Conservation (phyloP, 2,329 filamentous ascomycete species). For the Tolypocladium cylindrosporum region DNA sequence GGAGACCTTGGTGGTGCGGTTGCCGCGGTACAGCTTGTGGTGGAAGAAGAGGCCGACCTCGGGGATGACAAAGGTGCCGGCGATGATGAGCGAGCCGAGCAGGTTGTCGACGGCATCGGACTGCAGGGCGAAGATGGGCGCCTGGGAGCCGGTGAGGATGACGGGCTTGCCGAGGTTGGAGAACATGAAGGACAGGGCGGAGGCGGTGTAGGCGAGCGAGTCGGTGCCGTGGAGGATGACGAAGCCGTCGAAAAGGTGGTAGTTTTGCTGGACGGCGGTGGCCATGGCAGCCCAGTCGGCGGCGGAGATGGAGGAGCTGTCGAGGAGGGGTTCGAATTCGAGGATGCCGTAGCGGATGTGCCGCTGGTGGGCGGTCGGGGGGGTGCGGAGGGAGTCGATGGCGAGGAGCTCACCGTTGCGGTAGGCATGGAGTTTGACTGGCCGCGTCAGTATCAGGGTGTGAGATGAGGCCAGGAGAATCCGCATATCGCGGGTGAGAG, state of each 20-base stretch:
- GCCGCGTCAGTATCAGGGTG: neutral
- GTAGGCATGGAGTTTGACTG: slow-evolving; percentile 40
- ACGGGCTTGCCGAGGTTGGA: slow-evolving; percentile 85
- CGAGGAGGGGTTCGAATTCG: slow-evolving; percentile 75
- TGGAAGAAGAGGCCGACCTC: slow-evolving; percentile 94
- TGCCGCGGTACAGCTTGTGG: slow-evolving; percentile 80
- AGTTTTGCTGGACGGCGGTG: slow-evolving; percentile 69
- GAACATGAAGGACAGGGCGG: slow-evolving; percentile 88
- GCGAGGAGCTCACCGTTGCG: slow-evolving; percentile 36
- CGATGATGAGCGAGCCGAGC: slow-evolving; percentile 77
- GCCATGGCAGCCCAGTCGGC: slow-evolving; percentile 82
- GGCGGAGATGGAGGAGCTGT: slow-evolving; percentile 84
- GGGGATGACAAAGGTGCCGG: slow-evolving; percentile 84
- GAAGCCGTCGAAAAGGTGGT: slow-evolving; percentile 81
- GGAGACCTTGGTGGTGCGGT: slow-evolving; percentile 79
- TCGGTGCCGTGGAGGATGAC: slow-evolving; percentile 88
- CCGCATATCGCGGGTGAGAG: neutral
- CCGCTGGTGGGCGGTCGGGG: slow-evolving; percentile 67
- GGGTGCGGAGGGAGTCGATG: slow-evolving; percentile 67
- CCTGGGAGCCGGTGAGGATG: slow-evolving; percentile 72
- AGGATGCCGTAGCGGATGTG: slow-evolving; percentile 76
- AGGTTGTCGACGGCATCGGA: slow-evolving; percentile 89
- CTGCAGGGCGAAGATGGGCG: slow-evolving; percentile 82
- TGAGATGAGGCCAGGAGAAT: neutral
- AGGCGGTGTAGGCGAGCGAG: slow-evolving; percentile 80